These are phyloP conservation scores for Diversispora eburnea DNA, from an alignment of 192 early-diverging fungal genomes.

Conservation along the genomic window DNA sequence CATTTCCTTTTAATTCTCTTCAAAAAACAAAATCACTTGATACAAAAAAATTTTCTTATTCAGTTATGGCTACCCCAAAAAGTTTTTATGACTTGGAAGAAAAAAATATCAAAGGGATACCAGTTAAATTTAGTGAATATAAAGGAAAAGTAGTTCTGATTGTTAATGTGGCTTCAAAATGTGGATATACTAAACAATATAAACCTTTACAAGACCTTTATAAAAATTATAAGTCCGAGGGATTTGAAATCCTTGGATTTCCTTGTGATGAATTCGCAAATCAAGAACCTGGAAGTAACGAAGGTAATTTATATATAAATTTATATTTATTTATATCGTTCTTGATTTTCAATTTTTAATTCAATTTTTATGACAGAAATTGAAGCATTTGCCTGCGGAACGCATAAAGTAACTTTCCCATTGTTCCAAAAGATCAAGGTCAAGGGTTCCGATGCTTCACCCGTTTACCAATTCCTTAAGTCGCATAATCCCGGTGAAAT, in stretches of 20 bases:
- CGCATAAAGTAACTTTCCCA: conserved; percentile 62
- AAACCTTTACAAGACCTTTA: conserved; percentile 64
- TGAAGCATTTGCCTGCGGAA: background rate
- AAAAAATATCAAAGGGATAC: background rate
- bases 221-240: conserved; percentile 61
- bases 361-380: background rate
- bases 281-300: conserved; percentile 38
- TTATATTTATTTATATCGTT: background rate
- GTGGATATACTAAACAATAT: conserved; percentile 85
- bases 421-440: conserved; percentile 85
- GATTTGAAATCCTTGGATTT: conserved; percentile 85
- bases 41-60: too few relatives aligned
- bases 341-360: background rate
- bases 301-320: background rate
- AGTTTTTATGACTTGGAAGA: background rate
- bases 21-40: too few relatives aligned
- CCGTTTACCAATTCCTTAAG: conserved; percentile 66
- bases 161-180: conserved; percentile 90
- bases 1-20: too few relatives aligned
- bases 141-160: conserved; percentile 76
- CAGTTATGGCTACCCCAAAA: background rate
- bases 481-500: conserved; percentile 53
- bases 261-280: conserved; percentile 85
- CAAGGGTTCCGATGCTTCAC: conserved; percentile 64
- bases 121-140: conserved; percentile 38